Conservation (phyloP, 352 stramenopile species). For the Globisporangium alternatum region DNA sequence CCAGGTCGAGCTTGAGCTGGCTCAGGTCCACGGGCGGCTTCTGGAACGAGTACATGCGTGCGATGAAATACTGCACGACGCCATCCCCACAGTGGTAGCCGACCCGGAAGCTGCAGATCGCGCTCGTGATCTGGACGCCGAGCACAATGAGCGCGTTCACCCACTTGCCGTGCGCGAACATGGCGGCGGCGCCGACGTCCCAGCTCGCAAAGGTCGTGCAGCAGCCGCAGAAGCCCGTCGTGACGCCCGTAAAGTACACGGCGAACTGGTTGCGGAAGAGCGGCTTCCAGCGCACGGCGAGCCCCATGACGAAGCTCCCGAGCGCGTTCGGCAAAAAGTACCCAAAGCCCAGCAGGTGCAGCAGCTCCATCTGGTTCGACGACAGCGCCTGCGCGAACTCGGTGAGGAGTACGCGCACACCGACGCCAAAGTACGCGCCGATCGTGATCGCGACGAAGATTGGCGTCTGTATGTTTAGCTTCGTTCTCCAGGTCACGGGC, state of each 20-base stretch:
- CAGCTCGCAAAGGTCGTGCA: constrained; percentile 69
- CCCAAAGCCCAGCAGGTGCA: constrained; percentile 47
- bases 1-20: constrained; percentile 52
- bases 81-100: constrained; percentile 46
- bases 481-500: constrained; percentile 4
- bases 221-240: constrained; percentile 66
- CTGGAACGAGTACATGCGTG: constrained; percentile 40
- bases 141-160: constrained; percentile 47
- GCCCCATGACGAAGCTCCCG: constrained; percentile 66
- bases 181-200: constrained; percentile 42
- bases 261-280: constrained; percentile 45
- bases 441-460: constrained; percentile 35
- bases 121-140: constrained; percentile 41
- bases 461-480: constrained; percentile 31
- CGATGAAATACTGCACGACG: constrained; percentile 36
- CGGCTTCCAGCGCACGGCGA: constrained; percentile 38
- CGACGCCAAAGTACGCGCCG: constrained; percentile 49
- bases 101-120: constrained; percentile 37
- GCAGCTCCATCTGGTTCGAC: constrained; percentile 35
- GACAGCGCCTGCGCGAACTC: constrained; percentile 41
- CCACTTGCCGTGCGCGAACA: constrained; percentile 52
- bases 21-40: constrained; percentile 44
- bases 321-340: constrained; percentile 59
- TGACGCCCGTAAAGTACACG: constrained; percentile 48
- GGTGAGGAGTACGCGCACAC: constrained; percentile 42